These are phyloP conservation scores for Tetrapyrgos nigripes DNA, from an alignment of 1,284 basidiomycete species.

Conservation along the genomic window DNA sequence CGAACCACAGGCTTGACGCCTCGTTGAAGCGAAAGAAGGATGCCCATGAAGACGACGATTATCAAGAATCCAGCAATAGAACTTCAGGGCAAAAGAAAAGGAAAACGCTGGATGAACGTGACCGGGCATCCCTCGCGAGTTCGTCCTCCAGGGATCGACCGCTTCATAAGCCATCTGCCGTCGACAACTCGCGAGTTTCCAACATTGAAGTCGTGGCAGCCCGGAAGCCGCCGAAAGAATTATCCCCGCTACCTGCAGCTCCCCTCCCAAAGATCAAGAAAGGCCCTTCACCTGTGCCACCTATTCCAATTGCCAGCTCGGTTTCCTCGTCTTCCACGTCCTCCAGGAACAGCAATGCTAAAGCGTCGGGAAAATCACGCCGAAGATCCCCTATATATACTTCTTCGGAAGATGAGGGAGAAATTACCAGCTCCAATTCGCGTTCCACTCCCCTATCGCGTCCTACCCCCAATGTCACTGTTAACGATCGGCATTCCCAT, in stretches of 20 bases:
- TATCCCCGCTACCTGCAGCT: constrained; percentile 30
- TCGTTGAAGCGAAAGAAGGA: constrained; percentile 44
- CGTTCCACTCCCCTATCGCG: constrained; percentile 19
- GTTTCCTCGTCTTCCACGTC: constrained; percentile 29
- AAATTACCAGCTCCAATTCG: constrained; percentile 10
- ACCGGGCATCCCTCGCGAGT: constrained; percentile 6
- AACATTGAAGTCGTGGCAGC: constrained; percentile 30
- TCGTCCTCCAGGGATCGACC: constrained; percentile 27
- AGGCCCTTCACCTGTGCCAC: constrained; percentile 22
- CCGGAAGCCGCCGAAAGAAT: constrained; percentile 45
- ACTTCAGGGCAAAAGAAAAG: constrained; percentile 42
- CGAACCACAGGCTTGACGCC: constrained; percentile 3
- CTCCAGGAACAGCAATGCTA: constrained; percentile 33
- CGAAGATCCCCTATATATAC: constrained; percentile 62
- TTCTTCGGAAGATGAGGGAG: constrained; percentile 64
- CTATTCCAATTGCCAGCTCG: constrained; percentile 24
- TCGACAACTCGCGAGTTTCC: neutral
- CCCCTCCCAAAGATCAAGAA: constrained; percentile 19
- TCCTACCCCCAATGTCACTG: constrained; percentile 25
- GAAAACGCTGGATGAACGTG: constrained; percentile 39
- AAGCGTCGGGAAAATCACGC: constrained; percentile 35
- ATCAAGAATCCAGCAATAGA: constrained; percentile 27
- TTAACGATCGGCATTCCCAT: neutral
- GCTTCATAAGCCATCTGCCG: constrained; percentile 31
- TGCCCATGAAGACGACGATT: constrained; percentile 29